Conservation (phyloP, 83 land plant species). For the Picea engelmannii region DNA sequence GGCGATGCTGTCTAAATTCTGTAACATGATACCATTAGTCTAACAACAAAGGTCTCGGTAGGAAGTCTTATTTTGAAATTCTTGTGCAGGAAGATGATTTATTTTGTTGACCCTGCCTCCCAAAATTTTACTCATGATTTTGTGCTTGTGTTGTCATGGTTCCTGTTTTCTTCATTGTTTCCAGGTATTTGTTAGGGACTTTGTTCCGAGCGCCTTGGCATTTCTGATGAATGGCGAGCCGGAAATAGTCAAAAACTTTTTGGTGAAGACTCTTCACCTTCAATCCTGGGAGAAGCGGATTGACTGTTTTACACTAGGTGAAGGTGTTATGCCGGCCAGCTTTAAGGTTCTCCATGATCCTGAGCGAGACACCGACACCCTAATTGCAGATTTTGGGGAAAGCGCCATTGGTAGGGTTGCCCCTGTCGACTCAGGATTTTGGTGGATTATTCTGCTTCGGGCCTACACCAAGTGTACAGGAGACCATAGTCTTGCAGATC, state of each 20-base stretch:
- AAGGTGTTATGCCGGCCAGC: constrained; percentile 85
- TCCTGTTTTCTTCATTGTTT: too few relatives aligned
- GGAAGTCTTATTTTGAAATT: too few relatives aligned
- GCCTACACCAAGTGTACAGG: constrained; percentile 82
- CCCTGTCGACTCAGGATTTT: constrained; percentile 79
- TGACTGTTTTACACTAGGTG: constrained; percentile 73
- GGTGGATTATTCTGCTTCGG: constrained; percentile 84
- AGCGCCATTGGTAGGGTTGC: constrained; percentile 84
- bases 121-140: too few relatives aligned
- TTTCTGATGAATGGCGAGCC: constrained; percentile 87
- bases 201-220: constrained; percentile 81
- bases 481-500: constrained; percentile 61
- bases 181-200: constrained; percentile 84
- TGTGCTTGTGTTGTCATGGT: too few relatives aligned
- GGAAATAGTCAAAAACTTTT: constrained; percentile 77
- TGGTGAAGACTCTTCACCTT: constrained; percentile 68
- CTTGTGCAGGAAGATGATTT: too few relatives aligned
- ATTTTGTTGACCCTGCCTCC: too few relatives aligned
- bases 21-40: too few relatives aligned
- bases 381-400: constrained; percentile 83
- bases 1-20: too few relatives aligned
- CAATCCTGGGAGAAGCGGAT: constrained; percentile 81
- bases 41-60: too few relatives aligned
- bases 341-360: constrained; percentile 85
- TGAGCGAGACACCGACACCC: constrained; percentile 51